Conservation (phyloP, 306 rosid genomes). For the Acmispon strigosus region DNA sequence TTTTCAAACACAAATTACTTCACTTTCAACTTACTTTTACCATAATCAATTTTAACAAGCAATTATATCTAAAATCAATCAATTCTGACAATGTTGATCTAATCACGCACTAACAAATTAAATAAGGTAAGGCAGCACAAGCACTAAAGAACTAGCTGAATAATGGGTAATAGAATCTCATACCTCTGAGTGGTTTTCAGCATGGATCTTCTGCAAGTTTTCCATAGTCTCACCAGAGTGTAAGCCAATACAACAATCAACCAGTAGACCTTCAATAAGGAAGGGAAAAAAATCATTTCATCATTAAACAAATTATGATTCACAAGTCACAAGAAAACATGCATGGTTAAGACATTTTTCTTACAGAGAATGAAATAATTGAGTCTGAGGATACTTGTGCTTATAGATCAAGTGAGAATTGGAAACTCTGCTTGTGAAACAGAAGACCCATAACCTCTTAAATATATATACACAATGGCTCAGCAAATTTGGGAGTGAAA, state of each 20-base stretch:
- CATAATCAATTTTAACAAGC: too few species aligned
- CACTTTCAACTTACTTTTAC: too few species aligned
- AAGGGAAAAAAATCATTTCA: background rate
- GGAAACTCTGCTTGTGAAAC: constrained; percentile 34
- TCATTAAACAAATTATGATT: background rate
- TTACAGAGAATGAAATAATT: background rate
- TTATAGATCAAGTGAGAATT: constrained; percentile 12
- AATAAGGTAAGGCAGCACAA: background rate
- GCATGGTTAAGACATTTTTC: background rate
- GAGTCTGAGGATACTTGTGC: constrained; percentile 4
- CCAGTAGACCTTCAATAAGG: constrained; percentile 6
- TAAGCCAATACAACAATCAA: constrained; percentile 25
- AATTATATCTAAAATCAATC: too few species aligned
- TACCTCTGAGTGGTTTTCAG: constrained; percentile 27
- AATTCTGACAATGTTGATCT: too few species aligned
- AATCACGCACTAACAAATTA: background rate
- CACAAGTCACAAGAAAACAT: background rate
- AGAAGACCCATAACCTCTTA: constrained; percentile 41
- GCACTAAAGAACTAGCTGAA: background rate
- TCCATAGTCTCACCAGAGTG: constrained; percentile 47
- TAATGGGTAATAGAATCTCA: background rate
- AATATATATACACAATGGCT: constrained; percentile 36
- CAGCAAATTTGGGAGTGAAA: constrained; percentile 50
- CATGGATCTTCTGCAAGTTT: constrained; percentile 25
- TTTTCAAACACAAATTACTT: too few species aligned